Conservation (phyloP, 2,329 filamentous ascomycete genomes). For the Emergomyces pasteurianus region DNA sequence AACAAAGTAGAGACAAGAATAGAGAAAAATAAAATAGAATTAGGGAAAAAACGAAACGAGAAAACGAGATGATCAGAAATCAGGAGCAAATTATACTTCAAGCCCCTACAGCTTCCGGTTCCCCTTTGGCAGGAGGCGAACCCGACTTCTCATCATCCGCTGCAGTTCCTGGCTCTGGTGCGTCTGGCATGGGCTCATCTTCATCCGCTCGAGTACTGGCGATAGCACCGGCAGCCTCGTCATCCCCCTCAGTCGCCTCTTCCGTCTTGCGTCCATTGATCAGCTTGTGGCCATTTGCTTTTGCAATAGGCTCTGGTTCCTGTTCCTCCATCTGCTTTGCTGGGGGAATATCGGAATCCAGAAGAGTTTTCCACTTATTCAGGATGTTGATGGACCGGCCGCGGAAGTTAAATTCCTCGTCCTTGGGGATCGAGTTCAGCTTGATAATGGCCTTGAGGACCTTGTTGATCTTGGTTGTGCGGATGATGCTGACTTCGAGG, state of each 20-base stretch:
- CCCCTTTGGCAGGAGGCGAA: background rate
- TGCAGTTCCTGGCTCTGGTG: constrained; percentile 2
- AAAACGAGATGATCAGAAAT: constrained; percentile 10
- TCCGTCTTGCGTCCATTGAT: constrained; percentile 22
- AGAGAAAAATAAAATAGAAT: background rate
- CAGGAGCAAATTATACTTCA: background rate
- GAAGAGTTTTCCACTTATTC: constrained; percentile 77
- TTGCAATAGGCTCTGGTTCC: constrained; percentile 36
- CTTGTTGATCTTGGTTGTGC: constrained; percentile 94
- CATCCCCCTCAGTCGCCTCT: constrained; percentile 21
- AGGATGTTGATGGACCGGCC: constrained; percentile 65
- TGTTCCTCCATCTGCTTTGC: constrained; percentile 12
- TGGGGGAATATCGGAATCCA: constrained; percentile 48
- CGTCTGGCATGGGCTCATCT: constrained; percentile 10
- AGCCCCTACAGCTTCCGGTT: constrained; percentile 3
- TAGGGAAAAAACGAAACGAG: constrained; percentile 7
- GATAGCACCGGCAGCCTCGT: constrained; percentile 14
- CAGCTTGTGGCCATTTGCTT: constrained; percentile 29
- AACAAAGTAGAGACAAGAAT: background rate
- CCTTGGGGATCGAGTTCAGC: constrained; percentile 69
- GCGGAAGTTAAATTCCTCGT: constrained; percentile 85
- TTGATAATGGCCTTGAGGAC: constrained; percentile 92
- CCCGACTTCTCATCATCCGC: constrained; percentile 3
- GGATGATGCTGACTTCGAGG: constrained; percentile 80
- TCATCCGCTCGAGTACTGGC: constrained; percentile 1